A percentile compares a stretch with the other conserved stretches of the same genome.
Conservation (phyloP, 1,139 yeast genomes). For the Hansenula lynferdii region DNA sequence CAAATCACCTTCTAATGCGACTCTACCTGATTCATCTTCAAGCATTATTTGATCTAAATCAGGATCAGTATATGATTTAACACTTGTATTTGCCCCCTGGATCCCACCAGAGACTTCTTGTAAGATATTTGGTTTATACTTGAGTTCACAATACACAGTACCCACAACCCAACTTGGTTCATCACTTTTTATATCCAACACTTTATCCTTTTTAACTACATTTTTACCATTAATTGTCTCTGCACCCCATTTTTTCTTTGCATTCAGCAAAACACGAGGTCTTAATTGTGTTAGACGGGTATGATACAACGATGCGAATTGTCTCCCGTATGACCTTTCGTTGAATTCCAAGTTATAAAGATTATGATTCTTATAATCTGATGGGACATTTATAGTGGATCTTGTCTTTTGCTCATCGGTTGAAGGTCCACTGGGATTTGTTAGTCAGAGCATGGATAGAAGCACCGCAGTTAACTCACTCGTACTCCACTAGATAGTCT, state of each 20-base stretch:
- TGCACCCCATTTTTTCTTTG: constrained; percentile 44
- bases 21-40: constrained; percentile 94
- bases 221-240: constrained; percentile 38
- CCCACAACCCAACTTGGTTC: constrained; percentile 89
- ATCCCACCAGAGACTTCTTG: constrained; percentile 62
- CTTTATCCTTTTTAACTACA: constrained; percentile 48
- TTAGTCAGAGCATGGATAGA: not conserved
- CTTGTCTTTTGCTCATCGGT: constrained; percentile 5
- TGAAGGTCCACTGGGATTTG: not conserved
- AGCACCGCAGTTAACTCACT: constrained; percentile 7
- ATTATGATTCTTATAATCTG: constrained; percentile 18
- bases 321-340: constrained; percentile 56
- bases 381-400: constrained; percentile 7
- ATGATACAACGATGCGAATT: constrained; percentile 72
- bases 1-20: constrained; percentile 63
- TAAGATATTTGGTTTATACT: constrained; percentile 77
- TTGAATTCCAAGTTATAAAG: constrained; percentile 23
- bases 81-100: constrained; percentile 35
- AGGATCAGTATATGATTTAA: constrained; percentile 45
- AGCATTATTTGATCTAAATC: constrained; percentile 61
- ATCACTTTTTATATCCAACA: constrained; percentile 68
- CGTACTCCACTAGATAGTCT: constrained; percentile 7
- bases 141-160: constrained; percentile 80
- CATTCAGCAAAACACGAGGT: constrained; percentile 47
- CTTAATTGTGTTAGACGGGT: constrained; percentile 53